A percentile compares a stretch with the other conserved stretches of the same genome.
These are phyloP conservation scores for Pichia scutulata DNA, from an alignment of 805 yeast species.

Conservation along the genomic window DNA sequence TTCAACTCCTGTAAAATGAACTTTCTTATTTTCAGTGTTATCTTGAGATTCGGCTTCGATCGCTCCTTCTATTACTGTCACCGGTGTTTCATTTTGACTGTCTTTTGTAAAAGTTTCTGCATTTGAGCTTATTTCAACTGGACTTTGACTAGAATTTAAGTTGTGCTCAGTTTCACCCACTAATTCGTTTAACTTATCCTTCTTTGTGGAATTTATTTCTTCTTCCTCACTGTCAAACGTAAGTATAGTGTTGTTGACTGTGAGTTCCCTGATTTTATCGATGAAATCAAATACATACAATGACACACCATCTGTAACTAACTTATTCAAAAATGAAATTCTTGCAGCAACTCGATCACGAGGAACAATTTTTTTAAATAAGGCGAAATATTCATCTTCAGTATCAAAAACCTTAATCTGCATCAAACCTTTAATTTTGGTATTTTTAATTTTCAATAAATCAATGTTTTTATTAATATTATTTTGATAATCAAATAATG, in stretches of 20 bases:
- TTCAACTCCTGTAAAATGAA: too few species aligned
- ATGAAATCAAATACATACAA: slow-evolving; percentile 15
- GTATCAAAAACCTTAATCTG: slow-evolving; percentile 13
- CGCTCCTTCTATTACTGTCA: too few species aligned
- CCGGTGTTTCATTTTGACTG: too few species aligned
- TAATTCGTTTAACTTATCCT: not conserved
- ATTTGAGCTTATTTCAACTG: too few species aligned
- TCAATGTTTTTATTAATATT: slow-evolving; percentile 1
- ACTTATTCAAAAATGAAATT: slow-evolving; percentile 14
- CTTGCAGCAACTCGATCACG: slow-evolving; percentile 10
- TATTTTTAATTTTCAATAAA: slow-evolving; percentile 7
- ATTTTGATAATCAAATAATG: slow-evolving; percentile 4
- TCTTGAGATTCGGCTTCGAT: too few species aligned
- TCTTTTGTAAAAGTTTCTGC: too few species aligned
- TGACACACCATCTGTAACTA: slow-evolving; percentile 21
- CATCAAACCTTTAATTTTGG: slow-evolving; percentile 11
- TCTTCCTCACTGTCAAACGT: slow-evolving; percentile 10
- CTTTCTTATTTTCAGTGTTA: too few species aligned
- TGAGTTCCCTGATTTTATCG: slow-evolving; percentile 7
- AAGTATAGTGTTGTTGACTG: slow-evolving; percentile 3
- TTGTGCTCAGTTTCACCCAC: not conserved
- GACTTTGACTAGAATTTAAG: too few species aligned
- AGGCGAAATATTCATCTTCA: slow-evolving; percentile 14
- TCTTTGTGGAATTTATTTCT: not conserved
- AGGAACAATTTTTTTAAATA: slow-evolving; percentile 16